phyloP scores from a whole-genome alignment of 768 basidiomycete genomes.

The button mushroom (Agaricus bisporus) region DNA sequence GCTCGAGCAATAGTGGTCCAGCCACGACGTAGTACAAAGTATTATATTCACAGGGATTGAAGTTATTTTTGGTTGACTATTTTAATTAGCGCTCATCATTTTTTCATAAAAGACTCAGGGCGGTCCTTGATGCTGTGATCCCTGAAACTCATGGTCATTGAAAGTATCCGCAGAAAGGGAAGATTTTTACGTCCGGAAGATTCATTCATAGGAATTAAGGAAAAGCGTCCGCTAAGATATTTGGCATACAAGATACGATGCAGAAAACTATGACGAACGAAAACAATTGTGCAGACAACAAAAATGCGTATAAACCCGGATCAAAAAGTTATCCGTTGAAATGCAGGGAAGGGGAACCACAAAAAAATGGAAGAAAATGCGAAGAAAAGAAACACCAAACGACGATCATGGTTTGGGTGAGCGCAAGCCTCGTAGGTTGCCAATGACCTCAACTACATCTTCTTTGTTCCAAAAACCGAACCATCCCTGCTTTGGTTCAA shows the following conservation, averaged over 20 bases:
- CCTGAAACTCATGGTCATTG: no score
- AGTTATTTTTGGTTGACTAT: no score
- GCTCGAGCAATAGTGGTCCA: neutral
- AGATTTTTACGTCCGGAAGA: no score
- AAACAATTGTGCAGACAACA: neutral
- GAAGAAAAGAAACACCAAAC: no score
- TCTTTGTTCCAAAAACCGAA: conserved; percentile 24
- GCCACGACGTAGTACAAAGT: neutral
- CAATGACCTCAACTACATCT: conserved; percentile 22
- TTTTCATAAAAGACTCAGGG: no score
- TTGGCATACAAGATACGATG: no score
- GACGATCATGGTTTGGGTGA: conserved; percentile 7
- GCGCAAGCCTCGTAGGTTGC: conserved; percentile 20
- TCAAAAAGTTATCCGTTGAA: neutral
- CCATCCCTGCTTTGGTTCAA: conserved; percentile 16
- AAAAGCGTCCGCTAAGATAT: no score
- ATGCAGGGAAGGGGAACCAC: no score
- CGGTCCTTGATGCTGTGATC: no score
- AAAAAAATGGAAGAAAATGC: neutral
- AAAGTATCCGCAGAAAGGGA: neutral
- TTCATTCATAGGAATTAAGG: no score
- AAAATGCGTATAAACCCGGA: neutral
- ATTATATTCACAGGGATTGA: neutral
- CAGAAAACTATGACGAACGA: neutral
- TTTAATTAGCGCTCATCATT: no score